These are phyloP conservation scores for Ceratobasidium sp. DNA, from an alignment of 1,284 basidiomycete species.

Conservation along the genomic window DNA sequence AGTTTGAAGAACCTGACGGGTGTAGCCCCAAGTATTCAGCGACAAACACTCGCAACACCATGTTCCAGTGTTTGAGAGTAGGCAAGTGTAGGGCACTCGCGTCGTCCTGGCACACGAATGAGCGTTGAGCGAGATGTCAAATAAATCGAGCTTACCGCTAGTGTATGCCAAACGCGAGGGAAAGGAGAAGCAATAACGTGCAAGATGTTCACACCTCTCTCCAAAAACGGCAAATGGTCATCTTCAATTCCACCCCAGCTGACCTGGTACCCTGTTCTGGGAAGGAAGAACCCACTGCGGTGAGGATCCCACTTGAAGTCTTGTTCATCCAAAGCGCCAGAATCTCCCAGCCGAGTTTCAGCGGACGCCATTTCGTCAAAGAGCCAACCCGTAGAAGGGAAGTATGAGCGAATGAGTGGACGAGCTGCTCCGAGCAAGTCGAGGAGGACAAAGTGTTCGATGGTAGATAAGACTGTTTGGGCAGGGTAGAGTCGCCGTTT, in stretches of 20 bases:
- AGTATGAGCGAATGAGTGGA: constrained; percentile 80
- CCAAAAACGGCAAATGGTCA: constrained; percentile 93
- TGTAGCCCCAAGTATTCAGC: constrained; percentile 86
- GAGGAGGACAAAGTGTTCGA: constrained; percentile 89
- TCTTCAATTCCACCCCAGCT: constrained; percentile 80
- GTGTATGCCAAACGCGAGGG: constrained; percentile 89
- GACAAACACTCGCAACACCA: constrained; percentile 86
- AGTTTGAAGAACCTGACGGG: constrained; percentile 18
- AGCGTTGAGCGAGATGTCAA: constrained; percentile 6
- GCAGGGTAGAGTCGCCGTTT: constrained; percentile 66
- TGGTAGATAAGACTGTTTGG: constrained; percentile 71
- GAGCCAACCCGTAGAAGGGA: constrained; percentile 89
- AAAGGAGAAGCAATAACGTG: constrained; percentile 93
- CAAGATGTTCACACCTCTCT: constrained; percentile 83
- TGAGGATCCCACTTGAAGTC: constrained; percentile 49
- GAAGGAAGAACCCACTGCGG: constrained; percentile 65
- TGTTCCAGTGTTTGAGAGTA: constrained; percentile 89
- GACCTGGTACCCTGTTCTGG: constrained; percentile 53
- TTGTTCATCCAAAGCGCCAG: constrained; percentile 62
- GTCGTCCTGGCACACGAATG: constrained; percentile 71
- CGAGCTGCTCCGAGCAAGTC: constrained; percentile 83
- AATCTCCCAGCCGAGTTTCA: constrained; percentile 68
- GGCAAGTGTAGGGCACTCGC: constrained; percentile 83
- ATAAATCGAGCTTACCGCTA: constrained; percentile 60
- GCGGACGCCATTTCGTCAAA: constrained; percentile 74